Base-by-base conservation (phyloP, 345 rosid genomes). In the Brassica cretica region DNA sequence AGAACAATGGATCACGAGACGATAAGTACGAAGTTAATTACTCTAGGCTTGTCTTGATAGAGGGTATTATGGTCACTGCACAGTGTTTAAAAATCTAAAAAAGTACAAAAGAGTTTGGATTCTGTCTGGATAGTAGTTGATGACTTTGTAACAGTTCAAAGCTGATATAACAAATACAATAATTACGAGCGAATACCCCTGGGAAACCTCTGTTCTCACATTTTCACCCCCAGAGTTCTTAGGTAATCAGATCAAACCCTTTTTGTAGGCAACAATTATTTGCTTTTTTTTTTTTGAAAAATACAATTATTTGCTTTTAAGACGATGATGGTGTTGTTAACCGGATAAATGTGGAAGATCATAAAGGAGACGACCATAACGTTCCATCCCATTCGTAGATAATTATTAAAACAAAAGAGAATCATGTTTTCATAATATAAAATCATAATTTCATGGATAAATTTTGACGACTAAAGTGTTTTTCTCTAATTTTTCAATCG, bases 311-410 rank as follows among this genome's bases (percentile, higher is more conserved):
- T 14, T 63, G 10, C 14, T 35, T 64, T 25, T 25, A 25, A 25
- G 8, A 35, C 39, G 19, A 62, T 1, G 78, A 60, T 32, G 70
- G 27, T 49, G 59, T 51, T 69, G 65, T 51, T 69, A 75, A 60
- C 84, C 88, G 85, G 53, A 92, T 82, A 39, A 39, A 39, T 39
- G 46, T 10, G 46, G 46, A 39, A 11, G 46, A 8, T 39, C 46
- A 39, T 39, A 39, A 8, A 8, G 46, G 46, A 39, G 46, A 39
- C 46, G 46, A 39, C 46, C 46, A 39, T 39, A 8, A 39, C 46
- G 46, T 39, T 39, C 2, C 11, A 25, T 1, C 10, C 10, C 46
- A 39, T 39, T 39, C 46, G 2, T 39, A 39, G 46, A 39, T 39
- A 9, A 39, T 10, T 39, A 37, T 37, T 8, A 8, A 7, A 7